Base-by-base conservation (phyloP, 140 eudicot genomes). In the Oenanthe javanica region DNA sequence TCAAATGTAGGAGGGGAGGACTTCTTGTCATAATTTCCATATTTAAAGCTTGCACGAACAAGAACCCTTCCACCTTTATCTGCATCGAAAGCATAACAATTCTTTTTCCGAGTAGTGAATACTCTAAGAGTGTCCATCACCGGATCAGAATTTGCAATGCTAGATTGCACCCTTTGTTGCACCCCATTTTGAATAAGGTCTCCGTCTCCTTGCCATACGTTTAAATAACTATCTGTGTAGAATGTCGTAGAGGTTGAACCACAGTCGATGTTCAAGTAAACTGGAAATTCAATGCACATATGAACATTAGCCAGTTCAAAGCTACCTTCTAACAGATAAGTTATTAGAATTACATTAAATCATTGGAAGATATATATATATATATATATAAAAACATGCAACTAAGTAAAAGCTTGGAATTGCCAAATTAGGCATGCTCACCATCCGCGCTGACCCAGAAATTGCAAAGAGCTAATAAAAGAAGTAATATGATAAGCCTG, bases 161-260 rank as follows among this genome's bases (percentile, higher is more conserved):
- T 47, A 2, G 79, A 14, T 79, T 46, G 81, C 23, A 85, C 86
- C 4, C 16, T 63, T 4, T n/a, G 79, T 36, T 79, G 7, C 19
- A 36, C 78, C 3, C 88, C 88, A 77, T 79, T 82, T 11, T 21
- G 36, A 10, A 82, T 54, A 64, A 47, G 76, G 81, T 31, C 47
- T 21, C 40, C 70, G 40, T 85, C 88, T 8, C 84, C 86, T 11
- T 49, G 52, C 88, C 88, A 85, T 0, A 13, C 43, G 15, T 82
- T 79, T 19, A 18, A 4, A 50, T 79, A 79, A 13, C 70, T 66
- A 52, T 85, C 88, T 0, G 72, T 75, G 79, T 82, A 61, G 38
- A 61, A 61, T 4, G 69, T 27, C 15, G 27, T 23, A 4, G 88
- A 74, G 1, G 57, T 43, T 10, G 84, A 79, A 48, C 88, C 88